These are phyloP conservation scores for Flaveria linearis DNA, from an alignment of 129 eudicot species.

Conservation along the genomic window DNA sequence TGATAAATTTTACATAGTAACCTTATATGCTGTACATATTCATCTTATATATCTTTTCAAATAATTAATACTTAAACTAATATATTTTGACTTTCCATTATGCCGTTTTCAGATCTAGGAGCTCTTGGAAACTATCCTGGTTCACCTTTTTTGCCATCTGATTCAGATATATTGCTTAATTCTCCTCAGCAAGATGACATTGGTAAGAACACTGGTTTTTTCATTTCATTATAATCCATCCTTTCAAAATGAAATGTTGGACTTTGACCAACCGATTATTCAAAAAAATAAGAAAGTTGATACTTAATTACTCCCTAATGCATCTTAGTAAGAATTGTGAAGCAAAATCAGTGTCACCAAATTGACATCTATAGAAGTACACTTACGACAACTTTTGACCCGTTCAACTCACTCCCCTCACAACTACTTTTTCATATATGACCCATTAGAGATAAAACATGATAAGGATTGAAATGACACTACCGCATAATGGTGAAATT, in stretches of 20 bases:
- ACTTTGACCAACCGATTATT: neutral
- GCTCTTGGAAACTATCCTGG: conserved; percentile 96
- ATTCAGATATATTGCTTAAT: conserved; percentile 94
- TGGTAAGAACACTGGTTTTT: conserved; percentile 44
- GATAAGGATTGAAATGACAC: neutral
- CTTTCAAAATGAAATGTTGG: neutral
- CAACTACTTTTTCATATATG: neutral
- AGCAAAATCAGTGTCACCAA: neutral
- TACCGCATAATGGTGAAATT: neutral
- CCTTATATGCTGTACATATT: neutral
- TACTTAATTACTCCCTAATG: neutral
- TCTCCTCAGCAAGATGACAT: conserved; percentile 94
- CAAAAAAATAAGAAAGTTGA: neutral
- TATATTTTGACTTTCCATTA: neutral
- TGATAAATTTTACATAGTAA: neutral
- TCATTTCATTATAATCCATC: neutral
- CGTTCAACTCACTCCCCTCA: neutral
- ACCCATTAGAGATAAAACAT: neutral
- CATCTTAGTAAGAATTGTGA: neutral
- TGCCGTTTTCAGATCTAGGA: conserved; percentile 56
- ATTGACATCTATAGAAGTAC: neutral
- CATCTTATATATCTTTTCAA: neutral
- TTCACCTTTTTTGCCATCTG: conserved; percentile 93
- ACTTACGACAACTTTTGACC: conserved; percentile 3
- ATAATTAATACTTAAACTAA: neutral